Percentiles rank a stretch among this genome's conserved stretches.
Evolutionary conservation across 805 yeast species (phyloP).

Genomic region (Saturnispora diversa): DNA sequence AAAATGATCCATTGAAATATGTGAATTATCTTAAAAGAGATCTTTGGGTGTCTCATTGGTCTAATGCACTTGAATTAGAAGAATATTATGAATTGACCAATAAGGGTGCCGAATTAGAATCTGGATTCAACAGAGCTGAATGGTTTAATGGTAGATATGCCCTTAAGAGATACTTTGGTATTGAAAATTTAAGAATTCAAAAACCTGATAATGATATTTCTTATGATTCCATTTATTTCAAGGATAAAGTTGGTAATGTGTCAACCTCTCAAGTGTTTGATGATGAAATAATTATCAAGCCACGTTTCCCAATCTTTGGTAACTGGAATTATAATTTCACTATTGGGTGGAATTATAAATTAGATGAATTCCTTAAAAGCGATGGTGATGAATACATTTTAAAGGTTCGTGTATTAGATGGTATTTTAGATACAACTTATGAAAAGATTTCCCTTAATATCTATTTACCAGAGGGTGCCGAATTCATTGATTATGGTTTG

Average conservation of each 20-base stretch:
- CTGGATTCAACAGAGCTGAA: constrained; percentile 75
- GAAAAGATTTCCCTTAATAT: constrained; percentile 49
- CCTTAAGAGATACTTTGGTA: constrained; percentile 46
- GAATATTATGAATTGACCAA: constrained; percentile 80
- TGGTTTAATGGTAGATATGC: constrained; percentile 55
- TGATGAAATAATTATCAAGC: constrained; percentile 52
- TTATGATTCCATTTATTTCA: constrained; percentile 56
- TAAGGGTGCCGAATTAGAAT: constrained; percentile 57
- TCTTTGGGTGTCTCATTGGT: constrained; percentile 85
- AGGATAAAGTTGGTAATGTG: constrained; percentile 90
- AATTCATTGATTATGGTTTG: constrained; percentile 44
- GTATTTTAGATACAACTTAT: constrained; percentile 64
- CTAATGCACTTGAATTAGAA: constrained; percentile 62
- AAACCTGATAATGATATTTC: constrained; percentile 39
- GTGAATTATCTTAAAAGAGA: constrained; percentile 59
- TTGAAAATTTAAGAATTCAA: constrained; percentile 52
- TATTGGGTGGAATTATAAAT: constrained; percentile 76
- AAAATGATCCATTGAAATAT: constrained; percentile 55
- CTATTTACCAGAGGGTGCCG: constrained; percentile 84
- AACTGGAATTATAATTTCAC: constrained; percentile 96
- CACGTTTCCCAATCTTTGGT: constrained; percentile 92
- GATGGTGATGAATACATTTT: constrained; percentile 47
- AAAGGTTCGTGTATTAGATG: constrained; percentile 63
- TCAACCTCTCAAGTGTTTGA: constrained; percentile 54
- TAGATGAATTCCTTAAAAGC: constrained; percentile 44